phyloP scores from a whole-genome alignment of 2,329 filamentous ascomycete species.

The Venturia effusa region DNA sequence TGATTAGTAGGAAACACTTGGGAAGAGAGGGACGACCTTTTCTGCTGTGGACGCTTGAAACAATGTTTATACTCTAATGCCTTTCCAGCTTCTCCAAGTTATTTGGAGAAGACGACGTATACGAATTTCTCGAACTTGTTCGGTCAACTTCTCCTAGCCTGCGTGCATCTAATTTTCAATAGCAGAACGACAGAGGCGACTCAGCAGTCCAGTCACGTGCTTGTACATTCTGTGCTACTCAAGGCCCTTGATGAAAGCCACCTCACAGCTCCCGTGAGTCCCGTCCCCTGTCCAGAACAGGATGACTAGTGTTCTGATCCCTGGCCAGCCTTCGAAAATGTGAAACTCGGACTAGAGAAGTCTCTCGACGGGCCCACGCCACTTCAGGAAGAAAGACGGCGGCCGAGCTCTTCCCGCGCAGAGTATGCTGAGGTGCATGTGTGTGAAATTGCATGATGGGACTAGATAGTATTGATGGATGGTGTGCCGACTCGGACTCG shows the following conservation, averaged over 20 bases:
- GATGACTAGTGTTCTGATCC: not conserved
- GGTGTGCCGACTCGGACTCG: too few species aligned
- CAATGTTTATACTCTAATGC: not conserved
- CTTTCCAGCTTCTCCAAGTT: not conserved
- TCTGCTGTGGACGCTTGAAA: not conserved
- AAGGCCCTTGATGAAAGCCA: too few species aligned
- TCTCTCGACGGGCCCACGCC: not conserved
- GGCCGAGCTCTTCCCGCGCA: not conserved
- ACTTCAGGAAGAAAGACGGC: not conserved
- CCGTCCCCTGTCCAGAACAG: too few species aligned
- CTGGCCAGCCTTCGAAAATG: not conserved
- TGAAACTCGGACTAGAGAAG: not conserved
- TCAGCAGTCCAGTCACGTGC: not conserved
- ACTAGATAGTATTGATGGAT: too few species aligned
- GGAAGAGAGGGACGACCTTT: not conserved
- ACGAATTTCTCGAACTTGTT: not conserved
- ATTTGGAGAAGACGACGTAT: not conserved
- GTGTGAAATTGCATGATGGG: too few species aligned
- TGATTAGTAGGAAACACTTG: not conserved
- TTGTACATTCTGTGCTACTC: not conserved
- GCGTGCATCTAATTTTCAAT: too few species aligned
- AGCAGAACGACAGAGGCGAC: too few species aligned
- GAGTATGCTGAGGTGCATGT: too few species aligned
- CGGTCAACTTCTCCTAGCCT: too few species aligned
- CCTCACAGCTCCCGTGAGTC: too few species aligned